These are phyloP conservation scores for Trichosporon ovoides DNA, from an alignment of 1,284 basidiomycete genomes.

Conservation along the genomic window DNA sequence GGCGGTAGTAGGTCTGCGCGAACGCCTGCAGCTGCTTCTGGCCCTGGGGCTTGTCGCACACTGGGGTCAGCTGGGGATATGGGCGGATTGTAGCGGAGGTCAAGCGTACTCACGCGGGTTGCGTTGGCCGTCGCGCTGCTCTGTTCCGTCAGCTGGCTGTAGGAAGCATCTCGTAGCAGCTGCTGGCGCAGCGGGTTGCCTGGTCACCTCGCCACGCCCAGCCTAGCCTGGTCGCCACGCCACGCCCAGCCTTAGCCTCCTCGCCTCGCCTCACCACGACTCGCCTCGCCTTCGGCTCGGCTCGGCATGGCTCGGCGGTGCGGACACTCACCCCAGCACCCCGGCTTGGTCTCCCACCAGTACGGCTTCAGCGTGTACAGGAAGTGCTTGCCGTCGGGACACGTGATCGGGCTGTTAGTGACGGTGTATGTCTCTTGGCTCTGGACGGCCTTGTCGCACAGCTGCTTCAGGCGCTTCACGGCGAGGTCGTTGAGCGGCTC, in stretches of 20 bases:
- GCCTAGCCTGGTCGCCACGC: too few species aligned
- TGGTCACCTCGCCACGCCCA: too few species aligned
- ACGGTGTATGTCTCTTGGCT: constrained; percentile 24
- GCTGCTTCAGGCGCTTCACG: constrained; percentile 13
- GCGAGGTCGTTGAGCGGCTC: neutral
- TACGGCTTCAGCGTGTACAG: constrained; percentile 36
- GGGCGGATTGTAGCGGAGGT: neutral
- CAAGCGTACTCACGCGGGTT: constrained; percentile 30
- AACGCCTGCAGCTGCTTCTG: constrained; percentile 30
- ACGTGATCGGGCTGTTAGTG: constrained; percentile 24
- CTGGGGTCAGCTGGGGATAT: constrained; percentile 13
- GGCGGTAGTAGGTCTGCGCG: constrained; percentile 19
- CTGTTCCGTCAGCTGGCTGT: constrained; percentile 20
- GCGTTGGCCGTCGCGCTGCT: constrained; percentile 31
- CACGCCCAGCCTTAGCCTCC: too few species aligned
- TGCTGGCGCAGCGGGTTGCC: too few species aligned
- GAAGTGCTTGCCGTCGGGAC: constrained; percentile 28
- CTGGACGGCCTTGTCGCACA: constrained; percentile 11
- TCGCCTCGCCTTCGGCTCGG: too few species aligned
- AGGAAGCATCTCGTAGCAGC: too few species aligned
- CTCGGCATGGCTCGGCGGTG: too few species aligned
- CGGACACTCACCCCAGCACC: constrained; percentile 32
- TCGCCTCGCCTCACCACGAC: too few species aligned
- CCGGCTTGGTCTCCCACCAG: constrained; percentile 27
- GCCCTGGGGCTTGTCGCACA: constrained; percentile 27